Evolutionary conservation across 345 rosid genomes (phyloP).

Genomic region (Rhodomyrtus tomentosa): DNA sequence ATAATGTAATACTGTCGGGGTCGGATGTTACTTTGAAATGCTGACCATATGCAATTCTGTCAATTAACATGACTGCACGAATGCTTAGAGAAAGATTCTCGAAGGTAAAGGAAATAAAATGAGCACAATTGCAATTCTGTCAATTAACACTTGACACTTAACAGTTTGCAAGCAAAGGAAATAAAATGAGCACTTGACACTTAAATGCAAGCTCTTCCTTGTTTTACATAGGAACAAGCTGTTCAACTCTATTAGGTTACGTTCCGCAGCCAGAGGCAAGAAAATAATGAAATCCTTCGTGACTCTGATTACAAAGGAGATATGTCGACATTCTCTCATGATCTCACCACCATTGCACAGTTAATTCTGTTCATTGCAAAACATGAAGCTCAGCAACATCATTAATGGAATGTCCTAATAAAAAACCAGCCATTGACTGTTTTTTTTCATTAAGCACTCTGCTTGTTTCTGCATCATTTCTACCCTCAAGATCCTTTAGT

Average conservation of each 20-base stretch:
- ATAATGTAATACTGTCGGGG: no score
- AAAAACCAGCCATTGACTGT: constrained; percentile 59
- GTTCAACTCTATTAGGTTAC: background rate
- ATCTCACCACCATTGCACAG: background rate
- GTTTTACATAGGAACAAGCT: background rate
- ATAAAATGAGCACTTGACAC: background rate
- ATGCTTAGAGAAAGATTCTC: no score
- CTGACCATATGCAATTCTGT: no score
- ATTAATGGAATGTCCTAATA: background rate
- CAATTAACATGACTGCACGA: no score
- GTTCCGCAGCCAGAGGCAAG: background rate
- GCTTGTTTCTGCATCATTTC: constrained; percentile 51
- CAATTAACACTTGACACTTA: no score
- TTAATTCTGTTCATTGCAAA: background rate
- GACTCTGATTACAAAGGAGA: background rate
- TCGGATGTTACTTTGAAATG: no score
- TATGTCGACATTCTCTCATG: background rate
- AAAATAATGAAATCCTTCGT: background rate
- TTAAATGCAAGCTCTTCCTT: background rate
- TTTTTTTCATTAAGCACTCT: constrained; percentile 69
- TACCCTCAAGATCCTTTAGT: constrained; percentile 56
- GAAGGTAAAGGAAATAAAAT: no score
- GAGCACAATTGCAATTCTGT: no score
- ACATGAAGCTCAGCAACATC: background rate
- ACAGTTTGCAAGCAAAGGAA: no score